phyloP scores from a whole-genome alignment of 495 filamentous ascomycete species.

The Tetracladium setigerum region DNA sequence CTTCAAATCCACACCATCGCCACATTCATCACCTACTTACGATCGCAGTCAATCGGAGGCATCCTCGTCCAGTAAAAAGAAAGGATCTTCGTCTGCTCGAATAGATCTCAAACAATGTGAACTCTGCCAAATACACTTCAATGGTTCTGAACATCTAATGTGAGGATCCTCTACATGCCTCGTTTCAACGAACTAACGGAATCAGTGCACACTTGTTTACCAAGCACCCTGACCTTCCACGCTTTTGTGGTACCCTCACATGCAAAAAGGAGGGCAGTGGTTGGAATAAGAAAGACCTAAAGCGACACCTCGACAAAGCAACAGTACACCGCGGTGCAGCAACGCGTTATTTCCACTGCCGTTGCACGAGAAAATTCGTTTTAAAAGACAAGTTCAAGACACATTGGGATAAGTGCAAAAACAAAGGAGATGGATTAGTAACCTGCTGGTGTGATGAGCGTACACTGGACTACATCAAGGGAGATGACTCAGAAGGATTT shows the following conservation, averaged over 20 bases:
- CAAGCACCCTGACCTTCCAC: background rate
- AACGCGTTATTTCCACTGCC: conserved; percentile 2
- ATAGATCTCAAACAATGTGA: conserved; percentile 1
- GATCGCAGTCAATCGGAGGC: background rate
- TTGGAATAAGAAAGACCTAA: background rate
- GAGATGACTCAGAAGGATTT: background rate
- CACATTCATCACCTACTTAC: background rate
- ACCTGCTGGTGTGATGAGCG: background rate
- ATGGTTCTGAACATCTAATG: conserved; percentile 5
- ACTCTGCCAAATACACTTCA: conserved; percentile 1
- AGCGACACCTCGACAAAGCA: background rate
- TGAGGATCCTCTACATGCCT: background rate
- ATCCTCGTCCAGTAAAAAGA: background rate
- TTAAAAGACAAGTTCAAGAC: conserved; percentile 6
- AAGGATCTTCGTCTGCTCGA: conserved; percentile 1
- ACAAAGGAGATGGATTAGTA: background rate
- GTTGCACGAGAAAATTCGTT: background rate
- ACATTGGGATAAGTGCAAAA: background rate
- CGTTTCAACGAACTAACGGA: background rate
- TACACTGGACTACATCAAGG: background rate
- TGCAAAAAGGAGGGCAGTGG: background rate
- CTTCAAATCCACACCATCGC: background rate
- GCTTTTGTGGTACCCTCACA: background rate
- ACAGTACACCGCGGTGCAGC: background rate
- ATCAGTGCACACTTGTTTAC: background rate